Evolutionary conservation across 768 basidiomycete species (phyloP), one percentile per base, ranked within the genome.

Genomic region (Amylocystis lapponica): DNA sequence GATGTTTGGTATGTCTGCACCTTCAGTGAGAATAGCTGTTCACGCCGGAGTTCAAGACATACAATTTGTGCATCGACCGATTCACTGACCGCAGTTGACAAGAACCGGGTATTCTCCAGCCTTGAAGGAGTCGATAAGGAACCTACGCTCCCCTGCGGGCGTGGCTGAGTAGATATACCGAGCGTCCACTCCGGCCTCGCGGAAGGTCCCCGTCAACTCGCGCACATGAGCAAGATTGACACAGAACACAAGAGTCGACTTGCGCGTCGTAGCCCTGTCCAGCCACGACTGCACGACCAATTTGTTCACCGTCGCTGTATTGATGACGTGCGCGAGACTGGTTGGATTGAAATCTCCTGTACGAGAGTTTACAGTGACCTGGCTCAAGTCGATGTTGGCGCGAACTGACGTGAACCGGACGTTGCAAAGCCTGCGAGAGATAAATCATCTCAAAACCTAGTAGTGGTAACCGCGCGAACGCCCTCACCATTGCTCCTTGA

Each of bases 241-340:
- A 48, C 89, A 92, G 58, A 98, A 97, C n/a, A 95, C 76, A 3
- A 98, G 68, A 0, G 92, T 96, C 2, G 94, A 94, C 62, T 81
- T 83, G 36, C 94, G 78, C 10, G 70, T 67, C 5, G 67, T 75
- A 35, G 89, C 90, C 55, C 80, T 81, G 50, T 94, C 91, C 13
- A 94, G 63, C 86, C 92, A 98, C 2, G 86, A 74, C 51, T 79
- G 73, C 9, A 94, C 83, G 4, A 95, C 74, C 7, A 96, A 64
- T 10, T 76, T 70, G 50, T 94, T 94, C 31, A 95, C 67, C 1
- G 77, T 75, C 1, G 75, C 70, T 2, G 86, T 88, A 57, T 96
- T 94, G 44, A 98, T 75, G 38, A 87, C 81, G 27, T 79, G 75
- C 1, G 87, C 85, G 2, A 98, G 75, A 57, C 85, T 82, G 0